Evolutionary conservation across 371 early-diverging fungal species (phyloP).

Genomic region (Saksenaea vasiformis): DNA sequence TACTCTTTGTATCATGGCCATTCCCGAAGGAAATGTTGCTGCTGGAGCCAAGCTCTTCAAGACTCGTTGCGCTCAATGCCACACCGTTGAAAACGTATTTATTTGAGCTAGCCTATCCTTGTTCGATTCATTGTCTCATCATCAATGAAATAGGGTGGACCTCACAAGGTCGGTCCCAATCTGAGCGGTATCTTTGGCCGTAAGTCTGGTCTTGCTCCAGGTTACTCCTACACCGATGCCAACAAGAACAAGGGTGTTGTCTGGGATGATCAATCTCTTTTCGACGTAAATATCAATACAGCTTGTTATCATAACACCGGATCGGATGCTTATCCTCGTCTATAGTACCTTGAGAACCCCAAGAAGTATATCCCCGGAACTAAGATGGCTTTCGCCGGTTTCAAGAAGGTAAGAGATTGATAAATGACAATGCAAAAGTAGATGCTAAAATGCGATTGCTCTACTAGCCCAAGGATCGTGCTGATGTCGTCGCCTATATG

Average conservation of each 20-base stretch:
- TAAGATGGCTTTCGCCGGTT: constrained; percentile 98
- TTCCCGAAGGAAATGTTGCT: constrained; percentile 38
- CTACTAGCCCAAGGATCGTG: constrained; percentile 15
- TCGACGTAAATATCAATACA: constrained; percentile 46
- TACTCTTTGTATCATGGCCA: constrained; percentile 8
- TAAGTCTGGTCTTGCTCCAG: constrained; percentile 81
- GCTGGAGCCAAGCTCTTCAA: constrained; percentile 97
- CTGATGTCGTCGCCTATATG: constrained; percentile 22
- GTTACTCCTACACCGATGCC: constrained; percentile 93
- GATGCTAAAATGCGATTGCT: neutral
- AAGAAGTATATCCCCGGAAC: constrained; percentile 96
- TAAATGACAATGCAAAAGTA: neutral
- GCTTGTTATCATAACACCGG: neutral
- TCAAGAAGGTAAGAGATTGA: constrained; percentile 75
- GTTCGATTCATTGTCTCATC: neutral
- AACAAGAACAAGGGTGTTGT: constrained; percentile 86
- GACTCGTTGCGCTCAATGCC: constrained; percentile 98
- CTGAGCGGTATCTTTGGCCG: constrained; percentile 92
- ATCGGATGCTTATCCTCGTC: neutral
- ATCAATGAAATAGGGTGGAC: constrained; percentile 58
- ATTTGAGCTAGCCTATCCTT: neutral
- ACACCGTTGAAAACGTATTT: constrained; percentile 86
- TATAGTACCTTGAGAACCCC: constrained; percentile 89
- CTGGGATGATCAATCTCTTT: constrained; percentile 88
- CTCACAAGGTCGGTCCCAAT: constrained; percentile 96